phyloP scores from a whole-genome alignment of 148 eudicot genomes.

The Rhododendron williamsianum region DNA sequence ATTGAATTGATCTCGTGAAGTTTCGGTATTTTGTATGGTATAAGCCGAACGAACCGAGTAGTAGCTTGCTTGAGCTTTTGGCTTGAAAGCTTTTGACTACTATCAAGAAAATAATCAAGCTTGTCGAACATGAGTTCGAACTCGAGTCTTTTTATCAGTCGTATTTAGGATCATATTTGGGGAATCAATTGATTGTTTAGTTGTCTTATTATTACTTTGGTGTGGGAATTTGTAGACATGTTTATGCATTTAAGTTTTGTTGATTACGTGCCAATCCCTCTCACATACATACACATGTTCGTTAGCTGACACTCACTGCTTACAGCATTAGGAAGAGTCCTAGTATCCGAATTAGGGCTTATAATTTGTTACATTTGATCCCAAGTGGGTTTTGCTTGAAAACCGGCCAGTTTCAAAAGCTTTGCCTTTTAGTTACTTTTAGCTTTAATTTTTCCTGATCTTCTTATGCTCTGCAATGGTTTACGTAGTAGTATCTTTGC shows the following conservation, averaged over 20 bases:
- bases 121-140: background rate
- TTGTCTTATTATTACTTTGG: background rate
- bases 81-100: background rate
- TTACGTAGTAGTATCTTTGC: background rate
- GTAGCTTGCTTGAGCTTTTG: background rate
- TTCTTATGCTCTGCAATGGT: background rate
- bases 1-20: background rate
- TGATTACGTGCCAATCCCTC: background rate
- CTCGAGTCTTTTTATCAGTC: background rate
- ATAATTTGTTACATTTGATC: background rate
- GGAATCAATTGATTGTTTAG: background rate
- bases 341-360: background rate
- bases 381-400: background rate
- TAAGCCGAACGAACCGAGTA: background rate
- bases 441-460: background rate
- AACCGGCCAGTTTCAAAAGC: background rate
- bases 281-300: background rate
- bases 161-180: background rate
- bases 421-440: background rate
- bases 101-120: background rate
- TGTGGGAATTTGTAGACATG: background rate
- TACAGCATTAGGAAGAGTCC: background rate
- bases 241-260: background rate
- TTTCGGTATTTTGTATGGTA: background rate
- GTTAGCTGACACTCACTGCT: background rate